Conservation (phyloP, 2,329 filamentous ascomycete genomes). For the Chaetoscypha palmicola region DNA sequence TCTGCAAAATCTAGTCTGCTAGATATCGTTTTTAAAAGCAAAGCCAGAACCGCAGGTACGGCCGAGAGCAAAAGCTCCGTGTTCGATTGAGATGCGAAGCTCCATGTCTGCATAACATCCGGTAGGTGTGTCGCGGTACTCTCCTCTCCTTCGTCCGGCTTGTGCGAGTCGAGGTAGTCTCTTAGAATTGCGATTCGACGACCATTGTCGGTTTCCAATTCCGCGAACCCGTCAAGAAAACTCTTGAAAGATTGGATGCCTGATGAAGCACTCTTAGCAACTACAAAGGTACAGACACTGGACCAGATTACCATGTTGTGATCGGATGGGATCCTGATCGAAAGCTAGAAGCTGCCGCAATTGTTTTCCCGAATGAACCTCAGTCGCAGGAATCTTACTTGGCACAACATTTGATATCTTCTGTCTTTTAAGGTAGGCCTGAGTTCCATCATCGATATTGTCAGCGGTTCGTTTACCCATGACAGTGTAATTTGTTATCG, state of each 20-base stretch:
- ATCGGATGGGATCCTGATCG: constrained; percentile 59
- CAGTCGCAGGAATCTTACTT: constrained; percentile 40
- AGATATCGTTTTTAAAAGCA: constrained; percentile 74
- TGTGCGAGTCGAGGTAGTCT: constrained; percentile 58
- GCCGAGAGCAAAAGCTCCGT: constrained; percentile 76
- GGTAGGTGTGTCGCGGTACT: constrained; percentile 60
- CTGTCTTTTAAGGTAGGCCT: constrained; percentile 31
- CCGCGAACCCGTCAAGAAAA: constrained; percentile 60
- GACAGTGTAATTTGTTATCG: background rate
- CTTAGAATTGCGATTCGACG: constrained; percentile 53
- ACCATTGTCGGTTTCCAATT: constrained; percentile 42
- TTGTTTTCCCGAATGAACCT: constrained; percentile 57
- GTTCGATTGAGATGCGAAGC: constrained; percentile 69
- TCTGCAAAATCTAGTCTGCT: constrained; percentile 65
- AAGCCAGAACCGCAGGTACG: constrained; percentile 70
- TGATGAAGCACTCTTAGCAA: no score
- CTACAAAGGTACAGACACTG: no score
- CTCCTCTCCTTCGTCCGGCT: constrained; percentile 44
- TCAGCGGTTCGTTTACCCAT: constrained; percentile 30
- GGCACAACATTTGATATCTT: constrained; percentile 40
- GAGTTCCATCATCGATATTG: constrained; percentile 24
- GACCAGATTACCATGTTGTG: constrained; percentile 57
- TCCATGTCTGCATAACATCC: constrained; percentile 85
- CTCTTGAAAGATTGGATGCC: constrained; percentile 63
- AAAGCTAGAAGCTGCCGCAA: constrained; percentile 63